Percentiles rank a stretch among this genome's conserved stretches.
phyloP scores from a whole-genome alignment of 805 yeast species.

The Ogataea nakhonphanomensis region DNA sequence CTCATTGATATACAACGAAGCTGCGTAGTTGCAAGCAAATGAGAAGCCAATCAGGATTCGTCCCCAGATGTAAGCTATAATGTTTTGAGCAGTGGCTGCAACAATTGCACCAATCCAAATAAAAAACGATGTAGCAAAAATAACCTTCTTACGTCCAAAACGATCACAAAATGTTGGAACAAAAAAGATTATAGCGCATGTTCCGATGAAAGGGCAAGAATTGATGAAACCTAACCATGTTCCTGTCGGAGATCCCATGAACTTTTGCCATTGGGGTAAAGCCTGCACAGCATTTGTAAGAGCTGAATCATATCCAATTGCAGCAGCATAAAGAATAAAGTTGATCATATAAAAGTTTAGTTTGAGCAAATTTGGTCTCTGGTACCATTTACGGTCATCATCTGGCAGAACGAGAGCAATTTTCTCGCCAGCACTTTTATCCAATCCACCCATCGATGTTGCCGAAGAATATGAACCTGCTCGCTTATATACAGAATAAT shows the following conservation, averaged over 20 bases:
- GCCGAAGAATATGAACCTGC: too few relatives aligned
- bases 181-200: slow-evolving; percentile 18
- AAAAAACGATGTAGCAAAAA: slow-evolving; percentile 15
- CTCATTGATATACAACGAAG: slow-evolving; percentile 26
- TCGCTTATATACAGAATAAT: too few relatives aligned
- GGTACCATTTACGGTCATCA: slow-evolving; percentile 19
- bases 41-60: slow-evolving; percentile 19
- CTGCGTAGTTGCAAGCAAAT: slow-evolving; percentile 16
- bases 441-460: slow-evolving; percentile 4
- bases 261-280: slow-evolving; percentile 15
- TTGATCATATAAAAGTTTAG: slow-evolving; percentile 11
- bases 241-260: slow-evolving; percentile 17
- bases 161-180: slow-evolving; percentile 17
- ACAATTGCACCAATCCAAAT: slow-evolving; percentile 18
- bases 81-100: slow-evolving; percentile 16
- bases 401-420: slow-evolving; percentile 14
- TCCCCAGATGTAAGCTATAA: slow-evolving; percentile 14
- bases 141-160: slow-evolving; percentile 14
- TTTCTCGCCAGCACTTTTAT: slow-evolving; percentile 15
- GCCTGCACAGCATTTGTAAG: slow-evolving; percentile 21
- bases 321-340: slow-evolving; percentile 19
- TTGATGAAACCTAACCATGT: slow-evolving; percentile 21
- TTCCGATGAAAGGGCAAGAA: slow-evolving; percentile 19
- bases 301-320: slow-evolving; percentile 21
- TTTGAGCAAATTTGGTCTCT: slow-evolving; percentile 17